These are phyloP conservation scores for Cucumis cinereus DNA, from an alignment of 306 rosid species.

Conservation along the genomic window DNA sequence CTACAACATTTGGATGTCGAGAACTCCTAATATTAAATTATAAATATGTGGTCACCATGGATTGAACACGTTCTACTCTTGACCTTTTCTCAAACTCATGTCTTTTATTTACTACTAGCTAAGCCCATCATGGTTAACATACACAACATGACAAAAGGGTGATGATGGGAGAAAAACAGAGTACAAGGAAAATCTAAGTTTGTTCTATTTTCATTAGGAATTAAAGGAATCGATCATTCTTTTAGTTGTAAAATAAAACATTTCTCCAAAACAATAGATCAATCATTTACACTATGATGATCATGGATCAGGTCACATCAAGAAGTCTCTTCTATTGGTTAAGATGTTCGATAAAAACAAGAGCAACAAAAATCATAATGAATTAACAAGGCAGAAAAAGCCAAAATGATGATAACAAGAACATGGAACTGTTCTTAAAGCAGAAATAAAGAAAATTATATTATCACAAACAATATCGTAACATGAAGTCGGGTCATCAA, in stretches of 20 bases:
- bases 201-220: not conserved
- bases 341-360: not conserved
- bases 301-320: not conserved
- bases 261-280: not conserved
- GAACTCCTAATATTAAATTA: too few species aligned
- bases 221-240: not conserved
- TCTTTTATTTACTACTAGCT: too few species aligned
- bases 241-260: not conserved
- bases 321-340: not conserved
- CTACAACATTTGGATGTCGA: too few species aligned
- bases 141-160: not conserved
- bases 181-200: not conserved
- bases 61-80: too few species aligned
- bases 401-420: not conserved
- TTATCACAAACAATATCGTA: not conserved
- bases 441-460: too few species aligned
- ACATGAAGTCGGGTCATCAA: not conserved
- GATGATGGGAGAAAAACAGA: not conserved
- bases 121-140: too few species aligned
- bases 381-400: not conserved
- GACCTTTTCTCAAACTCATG: too few species aligned
- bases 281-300: not conserved
- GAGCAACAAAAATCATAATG: not conserved
- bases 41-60: too few species aligned
- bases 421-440: not conserved